Evolutionary conservation across 2,329 filamentous ascomycete species (phyloP).

Genomic region (Neophaeococcomyces aloes): DNA sequence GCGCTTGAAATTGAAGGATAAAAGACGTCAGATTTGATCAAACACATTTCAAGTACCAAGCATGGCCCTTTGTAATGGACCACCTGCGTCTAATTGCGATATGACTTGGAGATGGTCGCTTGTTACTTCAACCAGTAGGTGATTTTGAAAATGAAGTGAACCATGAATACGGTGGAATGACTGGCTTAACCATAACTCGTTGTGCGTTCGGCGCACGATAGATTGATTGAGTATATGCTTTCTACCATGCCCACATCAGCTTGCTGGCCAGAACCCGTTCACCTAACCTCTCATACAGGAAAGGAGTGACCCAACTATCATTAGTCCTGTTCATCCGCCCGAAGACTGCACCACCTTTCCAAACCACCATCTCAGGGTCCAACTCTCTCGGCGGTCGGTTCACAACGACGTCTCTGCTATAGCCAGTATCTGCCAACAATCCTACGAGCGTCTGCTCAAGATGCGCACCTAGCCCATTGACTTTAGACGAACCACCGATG

Average conservation of each 20-base stretch:
- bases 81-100: no score
- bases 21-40: no score
- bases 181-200: not conserved
- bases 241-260: constrained; percentile 51
- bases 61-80: no score
- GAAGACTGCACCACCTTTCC: constrained; percentile 97
- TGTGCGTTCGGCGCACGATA: not conserved
- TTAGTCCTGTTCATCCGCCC: constrained; percentile 76
- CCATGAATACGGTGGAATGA: no score
- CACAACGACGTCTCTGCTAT: constrained; percentile 56
- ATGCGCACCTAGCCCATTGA: constrained; percentile 66
- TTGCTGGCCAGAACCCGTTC: constrained; percentile 76
- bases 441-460: constrained; percentile 72
- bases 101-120: no score
- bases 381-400: constrained; percentile 73
- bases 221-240: not conserved
- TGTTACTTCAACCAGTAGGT: no score
- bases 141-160: no score
- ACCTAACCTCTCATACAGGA: constrained; percentile 82
- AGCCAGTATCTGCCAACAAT: constrained; percentile 42
- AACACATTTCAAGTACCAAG: no score
- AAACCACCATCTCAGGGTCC: constrained; percentile 92
- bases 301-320: constrained; percentile 82
- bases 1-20: no score
- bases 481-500: constrained; percentile 73